Conservation (phyloP, 169 alveolate species). For the Cryptosporidium viatorum region DNA sequence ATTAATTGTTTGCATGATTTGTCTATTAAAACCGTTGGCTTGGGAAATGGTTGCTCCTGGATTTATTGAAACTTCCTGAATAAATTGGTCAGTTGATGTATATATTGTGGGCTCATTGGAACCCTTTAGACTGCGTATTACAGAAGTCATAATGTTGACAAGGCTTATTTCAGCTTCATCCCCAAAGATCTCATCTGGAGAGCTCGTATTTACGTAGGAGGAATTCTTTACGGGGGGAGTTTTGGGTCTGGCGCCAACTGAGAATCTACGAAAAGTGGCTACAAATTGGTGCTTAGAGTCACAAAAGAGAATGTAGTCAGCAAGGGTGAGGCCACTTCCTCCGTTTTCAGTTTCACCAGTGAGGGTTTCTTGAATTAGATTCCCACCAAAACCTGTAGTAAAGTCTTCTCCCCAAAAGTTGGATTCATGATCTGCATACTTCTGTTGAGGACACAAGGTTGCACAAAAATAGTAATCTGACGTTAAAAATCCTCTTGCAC, state of each 20-base stretch:
- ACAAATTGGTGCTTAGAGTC: conserved; percentile 73
- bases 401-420: conserved; percentile 74
- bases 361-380: conserved; percentile 62
- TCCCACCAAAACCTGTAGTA: conserved; percentile 64
- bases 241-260: background rate
- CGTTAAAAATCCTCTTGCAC: conserved; percentile 70
- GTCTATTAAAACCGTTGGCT: background rate
- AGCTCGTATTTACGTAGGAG: conserved; percentile 50
- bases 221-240: conserved; percentile 41
- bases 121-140: conserved; percentile 43
- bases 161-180: conserved; percentile 45
- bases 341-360: conserved; percentile 30
- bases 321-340: conserved; percentile 28
- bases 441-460: conserved; percentile 67
- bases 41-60: background rate
- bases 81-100: conserved; percentile 37
- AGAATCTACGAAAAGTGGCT: conserved; percentile 59
- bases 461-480: conserved; percentile 72
- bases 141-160: conserved; percentile 66
- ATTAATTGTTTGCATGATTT: conserved; percentile 8
- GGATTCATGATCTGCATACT: conserved; percentile 73
- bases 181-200: conserved; percentile 50
- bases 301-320: conserved; percentile 55
- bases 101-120: conserved; percentile 59
- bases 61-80: conserved; percentile 20